Base-by-base conservation (phyloP, 1,284 basidiomycete genomes). In the Trichosporon sp. region DNA sequence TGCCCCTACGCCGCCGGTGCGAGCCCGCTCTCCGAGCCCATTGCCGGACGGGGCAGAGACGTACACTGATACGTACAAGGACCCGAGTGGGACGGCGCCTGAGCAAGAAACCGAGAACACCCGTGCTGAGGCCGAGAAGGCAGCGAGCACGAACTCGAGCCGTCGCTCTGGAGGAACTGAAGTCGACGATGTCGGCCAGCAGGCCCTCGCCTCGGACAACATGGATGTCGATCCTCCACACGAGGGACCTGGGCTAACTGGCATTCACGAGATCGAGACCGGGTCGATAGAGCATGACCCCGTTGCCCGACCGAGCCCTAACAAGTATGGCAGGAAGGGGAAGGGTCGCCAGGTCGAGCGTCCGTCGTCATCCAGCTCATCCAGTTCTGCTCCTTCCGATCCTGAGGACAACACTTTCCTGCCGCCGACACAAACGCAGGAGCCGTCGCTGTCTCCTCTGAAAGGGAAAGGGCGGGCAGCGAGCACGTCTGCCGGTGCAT, bases 321-420 rank as follows among this genome's bases (percentile, higher is more conserved):
- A 60, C 56, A 60, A 60, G 27, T 60, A 60, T 15, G 15, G 56
- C 2, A 32, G 27, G 27, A 60, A 31, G 27, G 56, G 27, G 29
- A 60, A 60, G 23, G 29, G 29, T 2, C 56, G 56, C 2, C 18
- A 31, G 29, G 18, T 9, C 7, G 18, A 15, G 27, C 7, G 27
- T n/a, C 18, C 56, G 7, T 1, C 27, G 4, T 29, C 9, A 6
- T 60, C 56, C 15, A 60, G 29, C 56, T 60, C 56, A 3, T 60
- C 56, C 56, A 71, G 72, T 27, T 67, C 73, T 0, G 68, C 44
- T 2, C 64, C 70, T 1, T 68, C 71, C 13, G 76, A 76, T 31
- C 64, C 70, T 11, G 69, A 74, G 11, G 76, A 77, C 63, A 42
- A 69, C 29, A 74, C 76, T 2, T 72, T 70, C 34, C 56, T 44